Base-by-base conservation (phyloP, 2,329 filamentous ascomycete species). In the Botrytis elliptica region DNA sequence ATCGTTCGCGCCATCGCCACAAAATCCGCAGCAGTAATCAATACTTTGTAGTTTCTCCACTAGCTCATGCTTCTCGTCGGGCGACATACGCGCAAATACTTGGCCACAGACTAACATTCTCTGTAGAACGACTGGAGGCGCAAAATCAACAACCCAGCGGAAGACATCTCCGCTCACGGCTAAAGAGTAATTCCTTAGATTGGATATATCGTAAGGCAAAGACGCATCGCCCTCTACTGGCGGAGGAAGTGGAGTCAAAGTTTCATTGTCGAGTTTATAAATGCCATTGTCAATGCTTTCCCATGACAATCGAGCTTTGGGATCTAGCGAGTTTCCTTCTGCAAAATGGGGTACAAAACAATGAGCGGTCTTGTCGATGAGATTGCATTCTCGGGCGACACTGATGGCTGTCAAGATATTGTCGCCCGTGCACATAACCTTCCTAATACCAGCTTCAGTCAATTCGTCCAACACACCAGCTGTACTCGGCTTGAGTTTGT, bases 31-130 rank as follows among this genome's bases (percentile, higher is more conserved):
- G 78, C 93, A 97, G 82, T 98, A 99, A 81, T 95, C 95, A 76
- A 99, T 94, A 78, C 93, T 95, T 82, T 99, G 97, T 5, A 99
- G 87, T 82, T 98, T 99, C 82, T 98, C 96, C 3, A 99, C 94
- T 2, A 99, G 86, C 82, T 99, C 97, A 81, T 98, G 95, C 82
- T 99, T 99, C 83, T 99, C 96, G 81, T 99, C 97, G 0, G 96
- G 97, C 2, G 95, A 98, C 96, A 99, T 99, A 78, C 96, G 92
- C 6, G 96, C 97, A 82, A 97, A 99, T 1, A 99, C 94, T 82
- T 96, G 95, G 40, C 95, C 95, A 71, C 89, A 89, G 52, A 97
- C 91, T 72, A 99, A 92, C 91, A 98, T 95, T 77, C 89, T 86
- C 75, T 91, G 90, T 49, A 98, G 85, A 0, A 97, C 87, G 72